These are phyloP conservation scores for Osmanthus fragrans DNA, from an alignment of 257 asterid genomes.

Conservation along the genomic window DNA sequence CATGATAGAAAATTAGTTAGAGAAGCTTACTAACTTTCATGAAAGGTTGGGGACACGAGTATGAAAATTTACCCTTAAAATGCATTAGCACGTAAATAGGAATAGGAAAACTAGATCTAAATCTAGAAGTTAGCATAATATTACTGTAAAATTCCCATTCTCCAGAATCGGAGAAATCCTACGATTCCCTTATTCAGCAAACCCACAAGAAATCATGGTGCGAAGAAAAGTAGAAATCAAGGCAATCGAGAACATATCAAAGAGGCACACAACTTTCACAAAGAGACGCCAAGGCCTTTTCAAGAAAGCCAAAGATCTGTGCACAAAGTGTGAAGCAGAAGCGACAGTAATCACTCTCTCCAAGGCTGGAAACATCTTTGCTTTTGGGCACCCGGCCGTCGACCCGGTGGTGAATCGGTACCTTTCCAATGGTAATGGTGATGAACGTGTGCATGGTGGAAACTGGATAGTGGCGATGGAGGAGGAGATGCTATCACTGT, in stretches of 20 bases:
- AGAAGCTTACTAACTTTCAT: too few species aligned
- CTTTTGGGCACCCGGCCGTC: constrained; percentile 36
- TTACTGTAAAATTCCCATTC: not conserved
- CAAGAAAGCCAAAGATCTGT: constrained; percentile 38
- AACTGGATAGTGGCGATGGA: not conserved
- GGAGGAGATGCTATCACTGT: constrained; percentile 5
- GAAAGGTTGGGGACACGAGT: too few species aligned
- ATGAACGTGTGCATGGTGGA: not conserved
- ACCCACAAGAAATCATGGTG: constrained; percentile 22
- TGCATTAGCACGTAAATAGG: not conserved
- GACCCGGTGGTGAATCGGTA: constrained; percentile 33
- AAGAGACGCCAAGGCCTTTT: constrained; percentile 50
- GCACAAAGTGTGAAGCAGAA: constrained; percentile 24
- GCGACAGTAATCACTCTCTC: constrained; percentile 41
- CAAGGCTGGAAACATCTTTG: constrained; percentile 39
- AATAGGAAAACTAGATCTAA: not conserved
- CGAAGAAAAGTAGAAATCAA: constrained; percentile 36
- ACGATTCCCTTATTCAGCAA: not conserved
- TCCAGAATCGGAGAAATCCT: constrained; percentile 10
- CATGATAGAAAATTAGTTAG: too few species aligned
- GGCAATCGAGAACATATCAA: constrained; percentile 38
- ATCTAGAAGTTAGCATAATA: not conserved
- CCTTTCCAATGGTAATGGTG: not conserved
- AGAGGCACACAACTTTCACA: constrained; percentile 52
- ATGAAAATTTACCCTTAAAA: too few species aligned